A percentile compares a stretch with the other conserved stretches of the same genome.
Conservation (phyloP, 345 rosid species). For the Linum lewisii region DNA sequence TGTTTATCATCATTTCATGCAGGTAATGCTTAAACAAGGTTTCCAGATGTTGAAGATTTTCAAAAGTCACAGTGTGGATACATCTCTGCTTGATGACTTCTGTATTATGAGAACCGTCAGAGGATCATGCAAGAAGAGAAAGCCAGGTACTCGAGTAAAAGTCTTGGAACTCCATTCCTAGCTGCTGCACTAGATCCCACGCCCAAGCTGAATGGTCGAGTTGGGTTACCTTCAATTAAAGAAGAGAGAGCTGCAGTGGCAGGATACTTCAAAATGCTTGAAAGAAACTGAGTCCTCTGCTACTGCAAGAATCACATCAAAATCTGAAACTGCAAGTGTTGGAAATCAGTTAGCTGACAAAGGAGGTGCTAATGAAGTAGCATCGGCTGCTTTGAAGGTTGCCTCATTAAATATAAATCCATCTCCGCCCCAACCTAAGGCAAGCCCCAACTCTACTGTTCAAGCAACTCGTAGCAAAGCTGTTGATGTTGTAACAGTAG, state of each 20-base stretch:
- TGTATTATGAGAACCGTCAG: slow-evolving; percentile 76
- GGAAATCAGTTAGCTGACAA: slow-evolving; percentile 9
- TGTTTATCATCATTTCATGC: slow-evolving; percentile 14
- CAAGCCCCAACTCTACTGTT: slow-evolving; percentile 8
- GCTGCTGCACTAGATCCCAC: slow-evolving; percentile 35
- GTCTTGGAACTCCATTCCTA: slow-evolving; percentile 33
- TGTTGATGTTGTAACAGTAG: slow-evolving; percentile 40
- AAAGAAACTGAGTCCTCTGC: slow-evolving; percentile 15
- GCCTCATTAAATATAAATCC: slow-evolving; percentile 32
- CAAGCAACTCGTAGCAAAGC: slow-evolving; percentile 13
- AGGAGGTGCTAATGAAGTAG: slow-evolving; percentile 8
- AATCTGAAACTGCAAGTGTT: slow-evolving; percentile 10
- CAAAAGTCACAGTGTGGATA: slow-evolving; percentile 44
- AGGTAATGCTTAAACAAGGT: slow-evolving; percentile 75
- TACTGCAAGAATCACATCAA: slow-evolving; percentile 11
- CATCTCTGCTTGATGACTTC: slow-evolving; percentile 79
- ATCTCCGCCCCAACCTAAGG: slow-evolving; percentile 17
- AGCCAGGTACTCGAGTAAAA: slow-evolving; percentile 32
- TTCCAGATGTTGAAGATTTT: slow-evolving; percentile 69
- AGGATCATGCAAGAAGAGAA: slow-evolving; percentile 77
- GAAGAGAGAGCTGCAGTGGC: slow-evolving; percentile 16
- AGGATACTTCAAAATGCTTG: slow-evolving; percentile 10
- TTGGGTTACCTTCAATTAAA: slow-evolving; percentile 16
- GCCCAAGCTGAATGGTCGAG: slow-evolving; percentile 18
- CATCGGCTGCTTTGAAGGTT: slow-evolving; percentile 16